Evolutionary conservation across 2,329 filamentous ascomycete genomes (phyloP), one percentile per base, ranked within the genome.

Genomic region (Ascochyta pisi): DNA sequence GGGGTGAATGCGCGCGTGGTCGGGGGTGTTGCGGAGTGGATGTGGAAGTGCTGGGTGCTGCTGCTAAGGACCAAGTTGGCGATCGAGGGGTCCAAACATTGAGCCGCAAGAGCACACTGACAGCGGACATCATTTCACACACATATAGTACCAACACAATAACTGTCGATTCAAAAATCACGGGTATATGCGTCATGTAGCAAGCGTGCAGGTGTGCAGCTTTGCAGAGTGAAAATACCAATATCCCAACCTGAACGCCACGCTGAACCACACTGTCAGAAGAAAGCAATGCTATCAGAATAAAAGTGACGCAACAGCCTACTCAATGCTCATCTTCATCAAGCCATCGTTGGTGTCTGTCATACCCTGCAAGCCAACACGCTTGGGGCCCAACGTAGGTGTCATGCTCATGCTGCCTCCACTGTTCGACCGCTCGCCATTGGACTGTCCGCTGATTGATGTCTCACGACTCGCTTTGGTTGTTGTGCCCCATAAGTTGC

Each of bases 251-350:
- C 53, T 29, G 22, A 68, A 73, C 70, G 57, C 70, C 69, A 37
- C 67, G 71, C 68, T 71, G 37, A 63, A 58, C 31, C 41, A 53
- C 45, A 45, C 43, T 39, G 42, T 41, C 41, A 16, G 35, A 46
- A 24, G 38, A 43, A 15, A 46, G 12, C 31, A 50, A 42, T 31
- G 33, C 19, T 54, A 41, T 22, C 42, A 50, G 37, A 60, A 39
- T 13, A 41, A 13, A 24, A 31, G 16, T 26, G 19, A 13, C 27
- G 24, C 42, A 45, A 35, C 22, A 34, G 29, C 16, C 50, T 61
- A 96, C 75, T 97, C 93, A 69, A 97, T 96, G 75, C 91, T 96
- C 90, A 98, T 95, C 68, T 94, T 92, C 89, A 96, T 96, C 62
- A 97, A 82, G 1, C 92, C 91, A 74, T 97, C 94, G 72, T 92